Base-by-base conservation (phyloP, 2,329 filamentous ascomycete species). In the Aureobasidium namibiae region DNA sequence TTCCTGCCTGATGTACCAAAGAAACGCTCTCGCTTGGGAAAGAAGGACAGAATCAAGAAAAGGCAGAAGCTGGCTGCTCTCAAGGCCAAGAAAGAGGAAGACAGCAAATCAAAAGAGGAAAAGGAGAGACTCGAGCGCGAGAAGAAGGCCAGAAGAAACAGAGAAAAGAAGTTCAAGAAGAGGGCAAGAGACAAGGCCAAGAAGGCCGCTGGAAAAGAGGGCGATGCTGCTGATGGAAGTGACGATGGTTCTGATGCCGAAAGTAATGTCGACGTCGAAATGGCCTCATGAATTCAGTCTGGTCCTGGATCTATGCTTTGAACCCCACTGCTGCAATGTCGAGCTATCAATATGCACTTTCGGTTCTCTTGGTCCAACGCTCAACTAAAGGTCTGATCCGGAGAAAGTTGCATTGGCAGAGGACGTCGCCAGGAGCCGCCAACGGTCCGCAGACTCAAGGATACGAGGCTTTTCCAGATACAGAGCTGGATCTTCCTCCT, bases 141-240 rank as follows among this genome's bases (percentile, higher is more conserved):
- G 59, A 72, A 72, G 66, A 65, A 67, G 18, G 68, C 66, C 9
- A 63, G 64, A 31, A 61, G 65, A 24, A 72, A 72, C 60, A 63
- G 69, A 7, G 68, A 71, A 56, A 72, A 72, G 67, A 71, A 72
- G 61, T 64, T 69, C 16, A 72, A 71, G 63, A 70, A 69, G 61
- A 67, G 66, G 61, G 63, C 65, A 38, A 63, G 65, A 41, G 70
- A 70, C 31, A 70, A 70, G 63, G 69, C 67, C 10, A 71, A 70
- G 65, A 70, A 70, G 59, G 63, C 61, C 9, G 66, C 61, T 54
- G 60, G 45, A 14, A 52, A 26, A n/a, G 58, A 50, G 1, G 46
- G 38, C 21, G 58, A 41, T 8, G 33, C 34, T 3, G 44, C 31
- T 14, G 54, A 41, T 33, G 39, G 24, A 11, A 56, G 14, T 1